Base-by-base conservation (phyloP, 1,284 basidiomycete species). In the Dichomitus squalens region DNA sequence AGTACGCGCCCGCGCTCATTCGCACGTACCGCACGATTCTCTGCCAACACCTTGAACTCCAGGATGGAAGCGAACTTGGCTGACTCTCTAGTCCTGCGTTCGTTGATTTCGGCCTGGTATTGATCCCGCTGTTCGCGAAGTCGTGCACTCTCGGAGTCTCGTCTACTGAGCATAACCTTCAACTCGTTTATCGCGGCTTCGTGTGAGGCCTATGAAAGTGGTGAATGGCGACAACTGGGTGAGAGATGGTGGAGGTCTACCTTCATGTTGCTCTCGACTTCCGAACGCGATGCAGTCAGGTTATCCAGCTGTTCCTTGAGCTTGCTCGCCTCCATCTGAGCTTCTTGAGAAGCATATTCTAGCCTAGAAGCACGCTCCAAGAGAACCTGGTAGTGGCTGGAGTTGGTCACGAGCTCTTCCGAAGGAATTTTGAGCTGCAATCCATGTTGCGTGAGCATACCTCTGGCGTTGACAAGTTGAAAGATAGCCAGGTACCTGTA, bases 51-150 rank as follows among this genome's bases (percentile, higher is more conserved):
- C 68, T 90, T 89, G 55, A 89, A 79, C 69, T 96, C 90, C 41
- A 90, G 83, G 5, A 84, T 69, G 16, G 87, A 86, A n/a, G 83
- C 76, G 41, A 81, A 67, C 70, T 87, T 90, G 53, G 86, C 77
- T 41, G 73, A 72, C 38, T 94, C 91, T 61, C 82, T 84, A 25
- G 85, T 81, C 69, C 84, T 87, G 54, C 88, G 81, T 68, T 95
- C 92, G 35, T 79, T 74, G 35, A 95, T 68, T 66, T 96, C 93
- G 2, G 88, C 84, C 12, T 76, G 74, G 44, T 83, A 76, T 59
- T 93, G 90, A 67, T 97, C 94, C 36, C 95, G 85, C 63, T 89
- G 82, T 48, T 90, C 89, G 25, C 95, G 85, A 33, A 97, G 77
- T 44, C 95, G 85, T 16, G 81, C 76, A 57, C 88, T 82, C 63